These are phyloP conservation scores for Rhodotorula sp. DNA, from an alignment of 1,284 basidiomycete genomes.

Conservation along the genomic window DNA sequence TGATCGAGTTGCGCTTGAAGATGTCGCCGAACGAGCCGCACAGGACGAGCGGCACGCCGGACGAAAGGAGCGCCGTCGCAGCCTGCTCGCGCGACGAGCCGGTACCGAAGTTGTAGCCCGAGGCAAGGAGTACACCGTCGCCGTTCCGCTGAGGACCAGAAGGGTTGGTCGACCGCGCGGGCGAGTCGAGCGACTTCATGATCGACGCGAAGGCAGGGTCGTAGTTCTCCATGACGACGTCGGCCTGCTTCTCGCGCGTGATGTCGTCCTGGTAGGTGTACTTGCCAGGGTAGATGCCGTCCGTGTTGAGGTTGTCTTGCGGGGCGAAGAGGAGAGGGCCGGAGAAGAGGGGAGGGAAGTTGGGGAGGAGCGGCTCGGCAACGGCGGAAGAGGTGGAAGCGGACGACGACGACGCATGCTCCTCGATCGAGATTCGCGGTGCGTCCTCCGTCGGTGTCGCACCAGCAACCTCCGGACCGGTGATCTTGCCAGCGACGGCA, in stretches of 20 bases:
- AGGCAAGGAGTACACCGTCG: conserved; percentile 75
- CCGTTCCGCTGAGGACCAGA: conserved; percentile 37
- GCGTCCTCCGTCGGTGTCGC: conserved; percentile 56
- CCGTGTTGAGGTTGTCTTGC: conserved; percentile 97
- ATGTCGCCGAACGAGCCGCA: conserved; percentile 98
- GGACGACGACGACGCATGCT: conserved; percentile 42
- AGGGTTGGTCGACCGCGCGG: conserved; percentile 9
- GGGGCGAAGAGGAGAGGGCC: conserved; percentile 88
- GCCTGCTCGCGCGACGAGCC: conserved; percentile 99
- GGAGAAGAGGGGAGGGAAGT: conserved; percentile 78
- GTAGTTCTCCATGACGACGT: conserved; percentile 99
- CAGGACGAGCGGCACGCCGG: conserved; percentile 88
- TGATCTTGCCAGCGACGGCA: conserved; percentile 87
- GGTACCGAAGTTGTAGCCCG: conserved; percentile 98
- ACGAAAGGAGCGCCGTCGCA: conserved; percentile 91
- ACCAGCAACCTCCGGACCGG: conserved; percentile 61
- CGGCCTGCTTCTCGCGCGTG: conserved; percentile 86
- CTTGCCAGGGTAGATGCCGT: conserved; percentile 98
- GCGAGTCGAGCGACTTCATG: conserved; percentile 60
- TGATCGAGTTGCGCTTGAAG: conserved; percentile 98
- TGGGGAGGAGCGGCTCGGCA: conserved; percentile 65
- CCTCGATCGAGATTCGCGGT: conserved; percentile 52
- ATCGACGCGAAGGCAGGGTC: conserved; percentile 79
- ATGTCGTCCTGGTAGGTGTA: conserved; percentile 99
- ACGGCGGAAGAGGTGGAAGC: conserved; percentile 39